Conservation (phyloP, 441 rosid species). For the Francoa sonchifolia region DNA sequence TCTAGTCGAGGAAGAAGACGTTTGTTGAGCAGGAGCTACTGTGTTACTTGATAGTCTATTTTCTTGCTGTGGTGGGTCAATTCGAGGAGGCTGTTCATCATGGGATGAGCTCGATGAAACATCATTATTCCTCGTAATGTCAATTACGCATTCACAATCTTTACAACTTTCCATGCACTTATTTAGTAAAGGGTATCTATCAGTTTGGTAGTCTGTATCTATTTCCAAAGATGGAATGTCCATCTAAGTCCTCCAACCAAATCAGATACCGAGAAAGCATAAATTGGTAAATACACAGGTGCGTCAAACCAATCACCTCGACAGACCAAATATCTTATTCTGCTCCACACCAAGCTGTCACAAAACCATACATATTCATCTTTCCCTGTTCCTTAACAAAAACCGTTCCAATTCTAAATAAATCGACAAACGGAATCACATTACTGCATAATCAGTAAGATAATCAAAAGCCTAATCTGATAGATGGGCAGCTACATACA, state of each 20-base stretch:
- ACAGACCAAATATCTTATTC: not conserved
- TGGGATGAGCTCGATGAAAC: constrained; percentile 34
- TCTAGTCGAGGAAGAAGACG: constrained; percentile 32
- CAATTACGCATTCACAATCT: constrained; percentile 45
- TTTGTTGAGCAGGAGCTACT: constrained; percentile 27
- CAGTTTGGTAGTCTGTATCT: constrained; percentile 21
- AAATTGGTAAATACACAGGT: constrained; percentile 8
- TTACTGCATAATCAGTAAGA: not conserved
- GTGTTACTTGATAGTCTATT: constrained; percentile 34
- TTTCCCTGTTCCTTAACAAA: not conserved
- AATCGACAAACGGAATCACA: not conserved
- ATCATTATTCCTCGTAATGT: constrained; percentile 31
- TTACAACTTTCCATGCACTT: constrained; percentile 33
- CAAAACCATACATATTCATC: not conserved
- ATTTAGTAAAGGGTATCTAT: constrained; percentile 47
- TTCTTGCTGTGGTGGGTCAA: constrained; percentile 19
- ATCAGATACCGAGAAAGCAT: constrained; percentile 19
- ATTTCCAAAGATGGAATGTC: constrained; percentile 36
- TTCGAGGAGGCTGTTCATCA: constrained; percentile 21
- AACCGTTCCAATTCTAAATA: not conserved
- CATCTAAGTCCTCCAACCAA: constrained; percentile 42
- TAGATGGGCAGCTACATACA: not conserved
- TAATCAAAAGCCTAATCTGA: not conserved
- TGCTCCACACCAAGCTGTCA: not conserved
- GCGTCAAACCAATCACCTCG: constrained; percentile 7